Conservation (phyloP, 352 stramenopile species). For the Phytophthora vignae region DNA sequence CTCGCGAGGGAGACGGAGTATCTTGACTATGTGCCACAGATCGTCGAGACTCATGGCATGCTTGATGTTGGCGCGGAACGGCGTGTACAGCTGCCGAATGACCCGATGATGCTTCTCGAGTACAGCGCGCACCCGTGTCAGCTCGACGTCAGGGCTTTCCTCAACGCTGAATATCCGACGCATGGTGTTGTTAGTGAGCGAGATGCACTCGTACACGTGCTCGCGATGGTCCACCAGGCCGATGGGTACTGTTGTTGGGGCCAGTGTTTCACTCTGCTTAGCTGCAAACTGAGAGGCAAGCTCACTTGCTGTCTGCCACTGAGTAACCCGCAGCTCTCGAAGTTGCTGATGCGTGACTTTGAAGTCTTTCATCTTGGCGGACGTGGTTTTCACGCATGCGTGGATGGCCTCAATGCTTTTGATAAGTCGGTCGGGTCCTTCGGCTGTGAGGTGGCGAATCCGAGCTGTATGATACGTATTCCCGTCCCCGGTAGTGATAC, state of each 20-base stretch:
- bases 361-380: constrained; percentile 47
- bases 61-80: constrained; percentile 41
- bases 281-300: constrained; percentile 51
- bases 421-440: constrained; percentile 40
- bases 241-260: neutral
- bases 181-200: constrained; percentile 63
- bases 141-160: constrained; percentile 53
- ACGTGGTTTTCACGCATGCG: constrained; percentile 37
- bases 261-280: neutral
- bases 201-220: constrained; percentile 70
- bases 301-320: constrained; percentile 64
- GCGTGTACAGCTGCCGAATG: constrained; percentile 67
- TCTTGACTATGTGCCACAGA: constrained; percentile 76
- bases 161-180: constrained; percentile 69
- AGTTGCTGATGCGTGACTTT: constrained; percentile 38
- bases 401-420: constrained; percentile 48
- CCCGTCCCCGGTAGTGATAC: constrained; percentile 25
- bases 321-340: constrained; percentile 43
- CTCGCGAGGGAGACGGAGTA: constrained; percentile 60
- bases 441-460: constrained; percentile 43
- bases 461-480: constrained; percentile 55
- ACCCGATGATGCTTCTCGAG: constrained; percentile 66
- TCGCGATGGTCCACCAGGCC: constrained; percentile 43
- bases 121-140: constrained; percentile 45
- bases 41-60: constrained; percentile 71